A percentile compares a stretch with the other conserved stretches of the same genome.
phyloP scores from a whole-genome alignment of 2,329 filamentous ascomycete species.

The Colletotrichum sp. region DNA sequence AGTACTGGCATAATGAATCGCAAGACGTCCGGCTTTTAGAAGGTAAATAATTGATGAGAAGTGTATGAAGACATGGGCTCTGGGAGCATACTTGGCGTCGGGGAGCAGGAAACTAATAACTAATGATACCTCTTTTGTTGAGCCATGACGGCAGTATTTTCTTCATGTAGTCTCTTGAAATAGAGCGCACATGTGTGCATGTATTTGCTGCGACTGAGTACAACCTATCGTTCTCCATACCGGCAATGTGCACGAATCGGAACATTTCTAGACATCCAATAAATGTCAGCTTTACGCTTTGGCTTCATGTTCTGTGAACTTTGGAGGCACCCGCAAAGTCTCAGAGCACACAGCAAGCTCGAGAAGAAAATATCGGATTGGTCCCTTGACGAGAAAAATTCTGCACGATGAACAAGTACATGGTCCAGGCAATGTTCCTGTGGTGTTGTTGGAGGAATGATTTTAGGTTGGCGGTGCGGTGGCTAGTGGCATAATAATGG shows the following conservation, averaged over 20 bases:
- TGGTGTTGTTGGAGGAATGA: neutral
- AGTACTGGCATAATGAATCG: conserved; percentile 19
- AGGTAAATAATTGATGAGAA: neutral
- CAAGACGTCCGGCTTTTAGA: conserved; percentile 13
- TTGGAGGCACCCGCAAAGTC: neutral
- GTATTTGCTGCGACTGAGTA: neutral
- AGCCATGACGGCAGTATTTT: neutral
- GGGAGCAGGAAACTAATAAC: neutral
- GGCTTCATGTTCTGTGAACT: neutral
- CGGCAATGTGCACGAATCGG: neutral
- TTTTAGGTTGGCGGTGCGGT: neutral
- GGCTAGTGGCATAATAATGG: neutral
- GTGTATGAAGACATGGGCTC: neutral
- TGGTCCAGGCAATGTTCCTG: neutral
- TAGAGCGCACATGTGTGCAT: neutral
- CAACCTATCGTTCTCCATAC: neutral
- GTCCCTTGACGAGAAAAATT: neutral
- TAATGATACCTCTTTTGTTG: neutral
- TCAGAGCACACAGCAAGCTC: neutral
- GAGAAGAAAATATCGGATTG: neutral
- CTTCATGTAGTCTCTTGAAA: neutral
- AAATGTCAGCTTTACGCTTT: neutral
- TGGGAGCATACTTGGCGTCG: neutral
- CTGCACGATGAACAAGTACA: neutral
- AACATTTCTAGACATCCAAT: neutral